phyloP scores from a whole-genome alignment of 768 basidiomycete genomes.

The Tylopilus felleus region DNA sequence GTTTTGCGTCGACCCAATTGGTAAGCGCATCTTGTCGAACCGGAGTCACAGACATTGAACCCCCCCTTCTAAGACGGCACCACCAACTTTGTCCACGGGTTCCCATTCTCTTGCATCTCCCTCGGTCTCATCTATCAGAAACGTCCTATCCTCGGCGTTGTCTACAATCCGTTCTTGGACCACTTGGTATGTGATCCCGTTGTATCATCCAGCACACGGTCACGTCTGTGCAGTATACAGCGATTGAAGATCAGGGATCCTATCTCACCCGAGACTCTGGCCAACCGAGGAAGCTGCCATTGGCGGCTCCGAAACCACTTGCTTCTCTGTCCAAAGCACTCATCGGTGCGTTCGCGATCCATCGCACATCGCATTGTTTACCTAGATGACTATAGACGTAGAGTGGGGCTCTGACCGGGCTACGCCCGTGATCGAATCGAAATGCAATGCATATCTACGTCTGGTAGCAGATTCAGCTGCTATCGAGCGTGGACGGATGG shows the following conservation, averaged over 20 bases:
- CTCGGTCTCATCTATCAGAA: constrained; percentile 88
- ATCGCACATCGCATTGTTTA: background rate
- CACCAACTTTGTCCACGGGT: constrained; percentile 84
- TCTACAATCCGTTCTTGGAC: constrained; percentile 89
- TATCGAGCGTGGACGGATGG: constrained; percentile 71
- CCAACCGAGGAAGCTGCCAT: constrained; percentile 56
- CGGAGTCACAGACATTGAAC: background rate
- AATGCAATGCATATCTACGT: constrained; percentile 65
- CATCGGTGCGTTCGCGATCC: constrained; percentile 43
- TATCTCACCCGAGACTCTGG: constrained; percentile 53
- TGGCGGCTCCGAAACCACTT: constrained; percentile 59
- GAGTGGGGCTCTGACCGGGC: constrained; percentile 88
- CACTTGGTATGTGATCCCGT: constrained; percentile 50
- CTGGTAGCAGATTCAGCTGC: constrained; percentile 64
- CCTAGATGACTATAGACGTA: constrained; percentile 44
- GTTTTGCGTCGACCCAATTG: constrained; percentile 95
- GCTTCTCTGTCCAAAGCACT: constrained; percentile 70
- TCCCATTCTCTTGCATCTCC: constrained; percentile 87
- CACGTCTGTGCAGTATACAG: constrained; percentile 57
- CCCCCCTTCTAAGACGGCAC: constrained; percentile 61
- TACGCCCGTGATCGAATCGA: constrained; percentile 50
- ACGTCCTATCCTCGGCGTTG: constrained; percentile 82
- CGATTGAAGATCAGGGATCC: constrained; percentile 73
- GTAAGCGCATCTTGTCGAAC: constrained; percentile 34
- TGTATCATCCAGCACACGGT: background rate